Evolutionary conservation across 176 grass and related monocot species (phyloP), one percentile per base, ranked within the genome.

Genomic region (Alloteropsis semialata): DNA sequence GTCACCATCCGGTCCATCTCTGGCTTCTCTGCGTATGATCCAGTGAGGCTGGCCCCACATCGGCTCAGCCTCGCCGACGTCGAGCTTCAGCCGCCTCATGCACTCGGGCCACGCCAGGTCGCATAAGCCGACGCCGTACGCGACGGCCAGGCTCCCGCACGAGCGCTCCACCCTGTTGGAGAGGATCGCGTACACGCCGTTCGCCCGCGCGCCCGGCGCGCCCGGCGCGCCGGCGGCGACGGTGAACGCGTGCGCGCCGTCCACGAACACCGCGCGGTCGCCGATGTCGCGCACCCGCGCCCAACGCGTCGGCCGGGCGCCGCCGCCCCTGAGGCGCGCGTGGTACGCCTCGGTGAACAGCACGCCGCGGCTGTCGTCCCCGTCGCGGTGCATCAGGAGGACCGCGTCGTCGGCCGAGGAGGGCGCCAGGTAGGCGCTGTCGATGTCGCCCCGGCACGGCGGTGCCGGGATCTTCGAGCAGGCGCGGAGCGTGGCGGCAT

Each of bases 191-290:
- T 88, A 73, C 21, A 73, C 56, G 45, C 4, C 39, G 80, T 88
- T 88, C 65, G 66, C 38, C 56, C 36, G 37, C 1, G 29, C 25
- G 2, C 55, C 14, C 34, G 32, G 37, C 1, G 29, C 25, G 2
- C 55, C 14, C 34, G 32, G 6, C 10, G 36, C 24, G 32, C 36
- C 44, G 5, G 67, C 48, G 58, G 46, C 10, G 28, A 84, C 67
- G 16, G 81, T 84, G 86, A 88, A 79, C 66, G 46, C 67, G 22
- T 88, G 86, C 16, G 27, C 39, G 28, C 57, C 17, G 67, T 78
- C 75, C 10, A 84, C 0, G 58, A 88, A 84, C 67, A 65, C 75
- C 3, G 66, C 57, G 33, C 80, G 55, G 22, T 72, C 65, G 38
- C 74, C 80, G 37, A 88, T 49, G 80, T 48, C 66, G 15, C 2